A percentile compares a stretch with the other conserved stretches of the same genome.
Conservation (phyloP, 768 basidiomycete species). For the Mycena filopes region DNA sequence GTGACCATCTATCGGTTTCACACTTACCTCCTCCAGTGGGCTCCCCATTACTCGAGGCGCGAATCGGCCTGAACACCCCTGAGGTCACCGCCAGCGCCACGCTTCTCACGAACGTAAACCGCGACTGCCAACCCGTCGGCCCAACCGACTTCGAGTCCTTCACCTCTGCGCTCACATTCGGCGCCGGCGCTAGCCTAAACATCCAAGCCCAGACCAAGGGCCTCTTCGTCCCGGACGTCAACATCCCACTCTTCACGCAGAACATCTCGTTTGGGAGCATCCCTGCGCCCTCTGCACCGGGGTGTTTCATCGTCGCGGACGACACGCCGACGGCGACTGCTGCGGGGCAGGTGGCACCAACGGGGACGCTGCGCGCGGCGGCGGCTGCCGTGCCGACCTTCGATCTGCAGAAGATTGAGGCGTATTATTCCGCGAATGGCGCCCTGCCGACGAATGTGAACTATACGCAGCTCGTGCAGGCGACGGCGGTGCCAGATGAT, state of each 20-base stretch:
- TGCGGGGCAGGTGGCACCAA: neutral
- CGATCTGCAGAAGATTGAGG: neutral
- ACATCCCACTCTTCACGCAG: too few relatives aligned
- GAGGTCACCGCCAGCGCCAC: neutral
- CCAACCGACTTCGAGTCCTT: slow-evolving; percentile 20
- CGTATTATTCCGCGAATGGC: neutral
- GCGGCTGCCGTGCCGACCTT: neutral
- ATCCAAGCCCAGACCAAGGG: slow-evolving; percentile 3
- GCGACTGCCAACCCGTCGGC: slow-evolving; percentile 9
- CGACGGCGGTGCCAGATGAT: too few relatives aligned
- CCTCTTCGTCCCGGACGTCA: too few relatives aligned
- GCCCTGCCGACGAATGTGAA: neutral
- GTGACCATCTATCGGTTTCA: too few relatives aligned
- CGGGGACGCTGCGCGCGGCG: neutral
- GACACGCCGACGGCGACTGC: slow-evolving; percentile 1
- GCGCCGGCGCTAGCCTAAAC: slow-evolving; percentile 14
- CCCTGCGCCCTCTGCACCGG: too few relatives aligned
- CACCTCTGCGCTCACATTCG: slow-evolving; percentile 11
- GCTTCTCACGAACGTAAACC: slow-evolving; percentile 11
- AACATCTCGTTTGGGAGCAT: too few relatives aligned
- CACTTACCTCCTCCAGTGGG: neutral
- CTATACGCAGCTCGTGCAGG: neutral
- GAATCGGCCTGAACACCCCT: slow-evolving; percentile 15
- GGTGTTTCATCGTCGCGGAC: too few relatives aligned
- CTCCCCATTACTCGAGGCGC: neutral